Conservation (phyloP, 2,329 filamentous ascomycete species). For the Sporothrix brunneoviolacea region DNA sequence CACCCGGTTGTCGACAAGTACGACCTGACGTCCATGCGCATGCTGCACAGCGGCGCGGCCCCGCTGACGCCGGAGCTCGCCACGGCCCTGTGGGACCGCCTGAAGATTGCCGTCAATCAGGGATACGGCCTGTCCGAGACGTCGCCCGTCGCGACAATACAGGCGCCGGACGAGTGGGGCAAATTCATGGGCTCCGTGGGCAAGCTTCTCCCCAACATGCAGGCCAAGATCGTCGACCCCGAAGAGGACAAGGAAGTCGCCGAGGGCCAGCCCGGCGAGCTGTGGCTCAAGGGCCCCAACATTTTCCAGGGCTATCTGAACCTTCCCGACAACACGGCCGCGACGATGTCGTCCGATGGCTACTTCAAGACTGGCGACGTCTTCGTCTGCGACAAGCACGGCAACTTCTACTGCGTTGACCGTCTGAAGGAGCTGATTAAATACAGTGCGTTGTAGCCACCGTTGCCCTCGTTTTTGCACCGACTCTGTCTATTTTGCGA, state of each 20-base stretch:
- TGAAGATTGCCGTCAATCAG: conserved; percentile 79
- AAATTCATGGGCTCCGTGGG: conserved; percentile 73
- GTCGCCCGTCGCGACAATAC: conserved; percentile 68
- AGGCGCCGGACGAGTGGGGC: conserved; percentile 69
- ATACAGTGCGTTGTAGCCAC: conserved; percentile 40
- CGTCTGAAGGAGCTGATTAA: conserved; percentile 65
- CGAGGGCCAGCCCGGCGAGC: conserved; percentile 55
- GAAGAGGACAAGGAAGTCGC: conserved; percentile 48
- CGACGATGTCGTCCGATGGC: conserved; percentile 67
- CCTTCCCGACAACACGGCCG: conserved; percentile 61
- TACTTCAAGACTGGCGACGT: conserved; percentile 92
- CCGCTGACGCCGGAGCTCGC: conserved; percentile 77
- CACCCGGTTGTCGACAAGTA: conserved; percentile 72
- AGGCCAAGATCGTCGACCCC: conserved; percentile 70
- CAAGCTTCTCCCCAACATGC: conserved; percentile 68
- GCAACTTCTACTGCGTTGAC: conserved; percentile 87
- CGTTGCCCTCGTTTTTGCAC: neutral
- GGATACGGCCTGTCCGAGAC: conserved; percentile 89
- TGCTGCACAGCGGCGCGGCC: conserved; percentile 83
- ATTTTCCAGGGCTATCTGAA: conserved; percentile 74
- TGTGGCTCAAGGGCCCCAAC: conserved; percentile 74
- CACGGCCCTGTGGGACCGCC: conserved; percentile 64
- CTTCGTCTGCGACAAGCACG: conserved; percentile 66
- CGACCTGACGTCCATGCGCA: conserved; percentile 69
- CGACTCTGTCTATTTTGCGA: neutral